These are phyloP conservation scores for Apiotrichum domesticum DNA, from an alignment of 1,284 basidiomycete species.

Conservation along the genomic window DNA sequence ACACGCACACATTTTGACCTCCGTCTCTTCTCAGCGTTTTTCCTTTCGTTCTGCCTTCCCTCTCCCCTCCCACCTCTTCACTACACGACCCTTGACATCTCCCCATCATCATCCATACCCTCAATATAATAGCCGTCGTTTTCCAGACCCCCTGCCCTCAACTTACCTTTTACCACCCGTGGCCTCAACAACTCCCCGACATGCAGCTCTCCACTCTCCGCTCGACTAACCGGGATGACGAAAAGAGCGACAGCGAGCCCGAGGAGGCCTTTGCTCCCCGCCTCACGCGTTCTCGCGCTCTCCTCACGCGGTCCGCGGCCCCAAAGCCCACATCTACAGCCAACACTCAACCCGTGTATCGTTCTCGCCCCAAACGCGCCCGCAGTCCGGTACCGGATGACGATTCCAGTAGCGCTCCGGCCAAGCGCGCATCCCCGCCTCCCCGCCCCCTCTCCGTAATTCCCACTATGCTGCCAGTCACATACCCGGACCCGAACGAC, in stretches of 20 bases:
- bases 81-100: background rate
- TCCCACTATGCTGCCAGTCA: slow-evolving; percentile 13
- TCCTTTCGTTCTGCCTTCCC: background rate
- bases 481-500: slow-evolving; percentile 12
- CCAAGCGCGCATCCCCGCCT: background rate
- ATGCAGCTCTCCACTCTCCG: background rate
- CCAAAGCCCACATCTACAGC: background rate
- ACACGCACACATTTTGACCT: no score
- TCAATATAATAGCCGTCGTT: no score
- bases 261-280: background rate
- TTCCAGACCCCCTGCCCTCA: no score
- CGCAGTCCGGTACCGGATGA: background rate
- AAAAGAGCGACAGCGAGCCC: background rate
- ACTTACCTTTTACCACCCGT: no score
- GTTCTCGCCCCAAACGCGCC: background rate
- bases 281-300: background rate
- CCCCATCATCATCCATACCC: no score
- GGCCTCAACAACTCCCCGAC: no score
- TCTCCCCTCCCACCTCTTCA: background rate
- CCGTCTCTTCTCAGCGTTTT: background rate
- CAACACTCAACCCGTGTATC: background rate
- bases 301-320: background rate
- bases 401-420: no score
- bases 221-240: background rate
- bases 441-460: slow-evolving; percentile 16